Percentiles rank a stretch among this genome's conserved stretches.
Conservation (phyloP, 2,329 filamentous ascomycete species). For the Hymenoscyphus fraxineus region DNA sequence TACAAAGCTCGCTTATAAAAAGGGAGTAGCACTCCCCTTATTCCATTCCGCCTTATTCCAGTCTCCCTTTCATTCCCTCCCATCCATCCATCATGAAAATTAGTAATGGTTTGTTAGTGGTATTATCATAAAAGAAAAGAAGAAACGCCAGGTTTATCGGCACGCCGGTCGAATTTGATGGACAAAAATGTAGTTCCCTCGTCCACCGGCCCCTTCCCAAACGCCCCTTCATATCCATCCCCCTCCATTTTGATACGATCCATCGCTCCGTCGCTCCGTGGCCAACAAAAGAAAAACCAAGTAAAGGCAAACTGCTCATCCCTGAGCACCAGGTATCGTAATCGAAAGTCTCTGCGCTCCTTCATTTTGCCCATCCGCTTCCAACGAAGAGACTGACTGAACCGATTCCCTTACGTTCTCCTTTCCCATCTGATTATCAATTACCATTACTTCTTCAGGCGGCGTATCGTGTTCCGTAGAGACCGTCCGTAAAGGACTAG, state of each 20-base stretch:
- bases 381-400: slow-evolving; percentile 24
- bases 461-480: not conserved
- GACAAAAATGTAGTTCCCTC: not conserved
- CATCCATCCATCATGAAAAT: slow-evolving; percentile 1
- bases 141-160: not conserved
- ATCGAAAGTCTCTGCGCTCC: slow-evolving; percentile 37
- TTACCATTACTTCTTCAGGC: slow-evolving; percentile 3
- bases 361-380: slow-evolving; percentile 29
- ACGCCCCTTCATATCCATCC: slow-evolving; percentile 7
- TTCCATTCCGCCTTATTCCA: no score
- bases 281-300: not conserved
- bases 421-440: slow-evolving; percentile 11
- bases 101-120: not conserved
- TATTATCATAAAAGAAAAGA: not conserved
- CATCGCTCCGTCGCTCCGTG: not conserved
- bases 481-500: slow-evolving; percentile 6
- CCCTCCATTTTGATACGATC: not conserved
- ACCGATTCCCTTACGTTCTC: slow-evolving; percentile 21
- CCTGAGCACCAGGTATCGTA: slow-evolving; percentile 36
- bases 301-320: slow-evolving; percentile 11
- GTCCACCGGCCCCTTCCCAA: not conserved
- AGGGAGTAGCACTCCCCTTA: not conserved
- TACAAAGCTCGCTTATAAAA: not conserved
- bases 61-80: not conserved
- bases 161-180: slow-evolving; percentile 14